Base-by-base conservation (phyloP, 441 rosid species). In the Populus hybrid region DNA sequence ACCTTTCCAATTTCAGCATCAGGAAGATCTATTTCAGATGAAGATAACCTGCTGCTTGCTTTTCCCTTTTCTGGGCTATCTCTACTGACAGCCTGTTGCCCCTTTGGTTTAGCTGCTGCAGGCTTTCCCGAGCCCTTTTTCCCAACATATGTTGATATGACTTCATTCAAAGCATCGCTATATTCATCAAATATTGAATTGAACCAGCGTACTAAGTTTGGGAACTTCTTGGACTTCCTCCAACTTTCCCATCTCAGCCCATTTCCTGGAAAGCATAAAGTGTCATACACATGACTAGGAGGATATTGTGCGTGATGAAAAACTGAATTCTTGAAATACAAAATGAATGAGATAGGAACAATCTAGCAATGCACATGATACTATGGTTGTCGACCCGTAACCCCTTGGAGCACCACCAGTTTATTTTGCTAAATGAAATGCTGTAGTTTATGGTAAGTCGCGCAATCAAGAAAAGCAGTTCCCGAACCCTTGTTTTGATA, bases 181-280 rank as follows among this genome's bases (percentile, higher is more conserved):
- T 92, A 87, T 82, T 95, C 97, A 0, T 87, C 81, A 50, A 83
- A 75, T 72, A 91, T 79, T 0, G 97, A 95, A 40, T 90, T 90
- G 86, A 87, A 95, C 98, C 97, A 95, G 16, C 99, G 87, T 23
- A 83, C 92, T 7, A 94, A 85, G 73, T 87, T 89, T 77, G 80
- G 92, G 83, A 89, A 92, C 89, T 95, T 95, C 83, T 90, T 95
- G 26, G 97, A 91, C 86, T 90, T 95, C 85, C 93, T 95, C 72
- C 91, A 78, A 80, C 97, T 91, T 40, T 95, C 99, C 98, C 99
- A 92, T 86, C 99, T 90, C 69, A 71, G 85, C 59, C 98, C 95
- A 42, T 88, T 72, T 77, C 91, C 99, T 95, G 81, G n/a, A 73
- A 72, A 65, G 50, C 21, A 82, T n/a, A n/a, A n/a, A n/a, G n/a